Evolutionary conservation across 257 asterid genomes (phyloP).

Genomic region (Solanum sitiens): DNA sequence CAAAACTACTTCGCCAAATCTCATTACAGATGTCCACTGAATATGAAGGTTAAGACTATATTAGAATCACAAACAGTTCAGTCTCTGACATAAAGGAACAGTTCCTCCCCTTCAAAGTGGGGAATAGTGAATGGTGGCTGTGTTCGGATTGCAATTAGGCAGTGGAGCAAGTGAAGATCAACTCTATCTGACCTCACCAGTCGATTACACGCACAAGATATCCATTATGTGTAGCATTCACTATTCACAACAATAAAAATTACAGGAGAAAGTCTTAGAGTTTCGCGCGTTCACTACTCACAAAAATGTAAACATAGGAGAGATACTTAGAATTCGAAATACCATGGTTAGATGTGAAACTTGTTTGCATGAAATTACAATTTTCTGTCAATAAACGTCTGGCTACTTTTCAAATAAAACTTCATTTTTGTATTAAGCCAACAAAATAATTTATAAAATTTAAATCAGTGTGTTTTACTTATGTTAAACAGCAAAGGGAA

Average conservation of each 20-base stretch:
- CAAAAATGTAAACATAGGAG: neutral
- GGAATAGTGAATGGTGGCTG: neutral
- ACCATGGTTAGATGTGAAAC: neutral
- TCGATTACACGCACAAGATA: neutral
- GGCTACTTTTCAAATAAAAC: neutral
- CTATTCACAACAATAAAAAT: neutral
- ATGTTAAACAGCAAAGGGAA: neutral
- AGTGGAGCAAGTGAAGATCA: neutral
- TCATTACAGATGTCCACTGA: neutral
- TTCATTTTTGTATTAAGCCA: neutral
- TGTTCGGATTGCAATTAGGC: neutral
- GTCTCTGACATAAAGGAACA: neutral
- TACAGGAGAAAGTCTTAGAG: neutral
- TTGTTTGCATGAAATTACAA: neutral
- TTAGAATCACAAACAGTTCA: neutral
- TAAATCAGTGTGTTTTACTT: neutral
- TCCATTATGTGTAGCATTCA: neutral
- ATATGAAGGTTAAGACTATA: neutral
- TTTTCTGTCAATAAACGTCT: neutral
- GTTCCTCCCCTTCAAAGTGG: neutral
- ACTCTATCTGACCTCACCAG: neutral
- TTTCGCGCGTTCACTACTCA: neutral
- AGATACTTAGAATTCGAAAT: neutral
- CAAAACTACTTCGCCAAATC: neutral
- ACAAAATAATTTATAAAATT: neutral